Evolutionary conservation across 2,329 filamentous ascomycete genomes (phyloP).

Genomic region (Colletotrichum musae): DNA sequence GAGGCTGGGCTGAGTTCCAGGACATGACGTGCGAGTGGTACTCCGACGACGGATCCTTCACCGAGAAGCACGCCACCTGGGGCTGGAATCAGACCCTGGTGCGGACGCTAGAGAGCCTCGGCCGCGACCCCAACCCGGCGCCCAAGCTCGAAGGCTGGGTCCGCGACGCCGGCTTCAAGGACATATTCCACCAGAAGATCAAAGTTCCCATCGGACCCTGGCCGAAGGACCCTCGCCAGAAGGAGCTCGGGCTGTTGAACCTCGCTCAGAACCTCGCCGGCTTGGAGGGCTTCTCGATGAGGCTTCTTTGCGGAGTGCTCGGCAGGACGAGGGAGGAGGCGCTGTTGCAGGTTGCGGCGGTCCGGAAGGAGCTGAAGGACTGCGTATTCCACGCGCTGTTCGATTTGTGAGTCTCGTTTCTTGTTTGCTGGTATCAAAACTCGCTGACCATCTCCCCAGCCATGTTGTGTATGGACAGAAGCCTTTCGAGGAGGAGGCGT

Average conservation of each 20-base stretch:
- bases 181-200: conserved; percentile 47
- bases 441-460: conserved; percentile 28
- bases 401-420: background rate
- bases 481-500: no score
- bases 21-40: conserved; percentile 28
- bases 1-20: conserved; percentile 31
- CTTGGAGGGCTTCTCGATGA: conserved; percentile 43
- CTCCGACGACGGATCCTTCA: conserved; percentile 20
- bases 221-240: conserved; percentile 57
- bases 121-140: conserved; percentile 49
- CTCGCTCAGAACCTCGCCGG: conserved; percentile 43
- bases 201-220: conserved; percentile 52
- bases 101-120: conserved; percentile 47
- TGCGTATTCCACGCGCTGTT: background rate
- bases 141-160: conserved; percentile 44
- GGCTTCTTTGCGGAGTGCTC: conserved; percentile 48
- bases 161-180: conserved; percentile 50
- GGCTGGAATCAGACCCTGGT: conserved; percentile 45
- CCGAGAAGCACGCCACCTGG: conserved; percentile 20
- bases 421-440: background rate
- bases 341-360: conserved; percentile 45
- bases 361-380: conserved; percentile 3
- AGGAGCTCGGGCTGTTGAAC: conserved; percentile 53
- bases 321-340: conserved; percentile 47
- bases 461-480: no score